Base-by-base conservation (phyloP, 805 yeast species). In the Ogataea trehaloabstinens region DNA sequence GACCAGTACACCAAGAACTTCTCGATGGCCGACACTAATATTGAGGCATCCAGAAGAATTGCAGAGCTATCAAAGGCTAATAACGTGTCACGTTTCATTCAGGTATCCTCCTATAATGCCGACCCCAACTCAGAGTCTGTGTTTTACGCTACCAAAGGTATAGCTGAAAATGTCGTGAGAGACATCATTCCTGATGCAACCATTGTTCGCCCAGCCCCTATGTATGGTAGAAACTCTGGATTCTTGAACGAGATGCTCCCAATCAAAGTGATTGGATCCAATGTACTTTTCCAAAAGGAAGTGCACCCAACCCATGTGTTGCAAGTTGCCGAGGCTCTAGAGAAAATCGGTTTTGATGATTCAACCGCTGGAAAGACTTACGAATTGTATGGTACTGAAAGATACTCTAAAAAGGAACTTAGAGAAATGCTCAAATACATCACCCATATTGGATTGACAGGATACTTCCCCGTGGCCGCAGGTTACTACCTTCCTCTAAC, bases 181-280 rank as follows among this genome's bases (percentile, higher is more conserved):
- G 86, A 77, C 29, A 74, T 74, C 32, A 60, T 75, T 38, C 95
- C 95, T 19, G 84, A 78, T 54, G 72, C 86, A 34, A 86, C 95
- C 15, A 85, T 87, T 53, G 93, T 86, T 21, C 79, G 95, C 63
- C 95, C 95, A 5, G 79, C 84, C 18, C 86, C 85, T 35, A 73
- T 85, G 77, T 86, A 66, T 56, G 93, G 93, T 22, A 70, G 81
- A 55, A 84, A 82, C 58, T 89, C 84, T 60, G 68, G 74, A 44
- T 76, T 87, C 56, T 68, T 86, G 52, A 80, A 78, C 64, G 71
- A 72, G 56, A 64, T 77, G 59, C 49, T 76, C 62, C 85, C 76
- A 11, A 42, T 78, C 63, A 60, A 73, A 53, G 70, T 74, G 51
- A 70, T 75, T 52, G 74, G 82, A 63, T 77, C 81, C 67, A 77